Conservation (phyloP, 2,329 filamentous ascomycete species). For the Penicillium digitatum region DNA sequence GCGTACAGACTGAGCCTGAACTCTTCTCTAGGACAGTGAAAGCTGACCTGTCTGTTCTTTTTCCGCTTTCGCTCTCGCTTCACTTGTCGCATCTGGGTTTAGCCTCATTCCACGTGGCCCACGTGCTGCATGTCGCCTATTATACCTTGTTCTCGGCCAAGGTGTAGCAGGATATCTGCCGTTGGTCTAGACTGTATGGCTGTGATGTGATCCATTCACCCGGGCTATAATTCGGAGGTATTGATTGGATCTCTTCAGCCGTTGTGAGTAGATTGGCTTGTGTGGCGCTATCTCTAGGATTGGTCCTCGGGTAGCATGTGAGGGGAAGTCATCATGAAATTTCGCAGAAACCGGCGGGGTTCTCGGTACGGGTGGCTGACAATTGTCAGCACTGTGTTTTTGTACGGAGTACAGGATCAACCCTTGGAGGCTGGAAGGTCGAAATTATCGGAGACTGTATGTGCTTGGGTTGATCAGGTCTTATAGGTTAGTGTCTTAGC, state of each 20-base stretch:
- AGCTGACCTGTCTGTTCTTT: not conserved
- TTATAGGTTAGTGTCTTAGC: not conserved
- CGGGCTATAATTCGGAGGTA: not conserved
- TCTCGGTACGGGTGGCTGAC: constrained; percentile 10
- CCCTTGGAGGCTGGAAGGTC: not conserved
- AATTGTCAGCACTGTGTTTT: constrained; percentile 21
- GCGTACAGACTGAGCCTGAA: constrained; percentile 10
- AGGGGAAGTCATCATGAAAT: not conserved
- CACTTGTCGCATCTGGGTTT: not conserved
- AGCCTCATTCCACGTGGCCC: constrained; percentile 21
- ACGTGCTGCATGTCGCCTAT: constrained; percentile 24
- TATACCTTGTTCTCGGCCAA: constrained; percentile 12
- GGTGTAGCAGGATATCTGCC: constrained; percentile 1
- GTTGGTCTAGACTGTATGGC: not conserved
- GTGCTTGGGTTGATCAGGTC: not conserved
- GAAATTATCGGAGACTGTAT: not conserved
- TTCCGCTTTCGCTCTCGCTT: not conserved
- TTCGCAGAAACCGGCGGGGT: not conserved
- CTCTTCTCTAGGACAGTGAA: not conserved
- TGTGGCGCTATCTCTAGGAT: not conserved
- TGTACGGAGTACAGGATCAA: too few species aligned
- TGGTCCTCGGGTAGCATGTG: not conserved
- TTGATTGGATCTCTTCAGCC: not conserved
- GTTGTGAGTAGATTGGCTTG: not conserved
- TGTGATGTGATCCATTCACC: not conserved